Conservation (phyloP, 2,329 filamentous ascomycete species). For the Aspergillus sp. region DNA sequence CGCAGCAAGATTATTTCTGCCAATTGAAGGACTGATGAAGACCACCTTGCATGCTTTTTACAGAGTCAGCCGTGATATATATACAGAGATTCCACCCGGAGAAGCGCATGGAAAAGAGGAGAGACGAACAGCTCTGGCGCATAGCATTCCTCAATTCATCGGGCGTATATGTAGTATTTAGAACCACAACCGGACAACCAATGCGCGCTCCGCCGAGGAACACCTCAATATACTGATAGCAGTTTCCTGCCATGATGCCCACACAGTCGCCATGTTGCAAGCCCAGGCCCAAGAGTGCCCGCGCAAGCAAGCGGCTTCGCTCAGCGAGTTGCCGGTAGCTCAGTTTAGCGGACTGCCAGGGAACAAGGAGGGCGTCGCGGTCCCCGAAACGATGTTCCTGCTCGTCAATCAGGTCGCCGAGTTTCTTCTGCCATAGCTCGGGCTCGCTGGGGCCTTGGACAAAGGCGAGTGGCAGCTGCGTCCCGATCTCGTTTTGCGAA, state of each 20-base stretch:
- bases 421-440: conserved; percentile 24
- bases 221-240: conserved; percentile 61
- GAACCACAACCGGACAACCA: conserved; percentile 36
- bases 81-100: no score
- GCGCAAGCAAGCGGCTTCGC: conserved; percentile 5
- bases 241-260: conserved; percentile 69
- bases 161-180: conserved; percentile 40
- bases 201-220: conserved; percentile 52
- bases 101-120: no score
- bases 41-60: conserved; percentile 31
- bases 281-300: conserved; percentile 65
- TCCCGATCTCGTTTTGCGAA: background rate
- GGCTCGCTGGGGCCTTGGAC: conserved; percentile 29
- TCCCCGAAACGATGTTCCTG: conserved; percentile 22
- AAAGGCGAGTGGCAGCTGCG: conserved; percentile 17
- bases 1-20: conserved; percentile 18
- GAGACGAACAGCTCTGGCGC: conserved; percentile 24
- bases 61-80: no score
- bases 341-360: conserved; percentile 27
- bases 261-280: conserved; percentile 70
- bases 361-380: conserved; percentile 20
- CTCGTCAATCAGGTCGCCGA: conserved; percentile 28
- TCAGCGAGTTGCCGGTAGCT: conserved; percentile 27
- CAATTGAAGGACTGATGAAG: conserved; percentile 30
- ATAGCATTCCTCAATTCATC: conserved; percentile 29